Conservation (phyloP, 2,329 filamentous ascomycete species). For the Aspergillus fijiensis region DNA sequence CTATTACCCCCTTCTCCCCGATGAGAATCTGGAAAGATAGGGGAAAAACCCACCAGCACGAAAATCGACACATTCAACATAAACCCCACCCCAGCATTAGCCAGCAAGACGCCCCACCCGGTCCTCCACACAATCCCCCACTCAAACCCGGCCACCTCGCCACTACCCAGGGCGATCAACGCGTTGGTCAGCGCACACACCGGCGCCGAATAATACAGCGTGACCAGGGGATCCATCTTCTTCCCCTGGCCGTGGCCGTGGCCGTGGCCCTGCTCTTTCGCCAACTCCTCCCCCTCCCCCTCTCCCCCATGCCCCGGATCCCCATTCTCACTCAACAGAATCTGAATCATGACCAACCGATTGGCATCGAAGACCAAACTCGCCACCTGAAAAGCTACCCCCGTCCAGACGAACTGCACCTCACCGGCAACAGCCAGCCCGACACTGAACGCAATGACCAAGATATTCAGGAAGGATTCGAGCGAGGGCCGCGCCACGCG, state of each 20-base stretch:
- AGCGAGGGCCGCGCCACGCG: constrained; percentile 76
- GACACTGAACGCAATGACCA: constrained; percentile 86
- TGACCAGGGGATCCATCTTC: constrained; percentile 82
- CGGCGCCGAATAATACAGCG: constrained; percentile 84
- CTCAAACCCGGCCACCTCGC: constrained; percentile 58
- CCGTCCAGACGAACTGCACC: constrained; percentile 71
- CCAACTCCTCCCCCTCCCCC: too few species aligned
- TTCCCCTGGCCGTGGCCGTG: constrained; percentile 49
- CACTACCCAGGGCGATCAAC: constrained; percentile 60
- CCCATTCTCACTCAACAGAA: constrained; percentile 64
- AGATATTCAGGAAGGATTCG: constrained; percentile 83
- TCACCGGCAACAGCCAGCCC: constrained; percentile 89
- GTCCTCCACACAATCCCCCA: constrained; percentile 7
- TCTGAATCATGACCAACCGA: constrained; percentile 77
- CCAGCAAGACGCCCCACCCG: constrained; percentile 54
- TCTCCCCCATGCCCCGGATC: too few species aligned
- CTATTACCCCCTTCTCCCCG: background rate
- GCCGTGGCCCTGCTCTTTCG: background rate
- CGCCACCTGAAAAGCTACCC: constrained; percentile 65
- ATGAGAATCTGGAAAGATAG: background rate
- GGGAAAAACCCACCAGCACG: constrained; percentile 63
- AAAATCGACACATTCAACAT: constrained; percentile 77
- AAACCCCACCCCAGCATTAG: constrained; percentile 75
- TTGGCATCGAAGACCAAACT: constrained; percentile 75
- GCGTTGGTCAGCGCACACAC: constrained; percentile 77